These are phyloP conservation scores for Suillus cothurnatus DNA, from an alignment of 768 basidiomycete genomes.

Conservation along the genomic window DNA sequence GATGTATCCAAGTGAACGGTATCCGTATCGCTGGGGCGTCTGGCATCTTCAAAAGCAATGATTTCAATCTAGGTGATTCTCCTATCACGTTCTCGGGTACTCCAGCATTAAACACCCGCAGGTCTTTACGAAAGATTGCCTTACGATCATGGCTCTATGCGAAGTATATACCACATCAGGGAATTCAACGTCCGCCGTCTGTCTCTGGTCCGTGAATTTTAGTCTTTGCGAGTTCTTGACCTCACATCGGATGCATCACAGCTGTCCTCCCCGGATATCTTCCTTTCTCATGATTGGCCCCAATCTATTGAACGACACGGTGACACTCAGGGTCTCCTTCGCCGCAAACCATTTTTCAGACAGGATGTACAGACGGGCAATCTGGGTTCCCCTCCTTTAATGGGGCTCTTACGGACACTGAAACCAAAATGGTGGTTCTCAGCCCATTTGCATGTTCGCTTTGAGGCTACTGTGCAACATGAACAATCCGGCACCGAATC, in stretches of 20 bases:
- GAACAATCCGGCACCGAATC: conserved; percentile 17
- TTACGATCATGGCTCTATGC: conserved; percentile 69
- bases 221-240: neutral
- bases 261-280: conserved; percentile 69
- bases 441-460: conserved; percentile 88
- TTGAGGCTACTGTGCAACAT: conserved; percentile 69
- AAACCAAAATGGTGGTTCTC: conserved; percentile 90
- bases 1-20: conserved; percentile 86
- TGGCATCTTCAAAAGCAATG: conserved; percentile 83
- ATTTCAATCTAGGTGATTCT: conserved; percentile 66
- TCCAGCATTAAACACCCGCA: conserved; percentile 28
- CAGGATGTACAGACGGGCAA: conserved; percentile 65
- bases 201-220: conserved; percentile 55
- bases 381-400: conserved; percentile 87
- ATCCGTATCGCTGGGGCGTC: conserved; percentile 88
- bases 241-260: conserved; percentile 19
- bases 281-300: conserved; percentile 98
- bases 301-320: conserved; percentile 82
- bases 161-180: conserved; percentile 90
- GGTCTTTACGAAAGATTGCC: conserved; percentile 85
- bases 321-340: conserved; percentile 62
- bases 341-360: conserved; percentile 77
- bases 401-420: conserved; percentile 71
- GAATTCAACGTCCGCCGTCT: conserved; percentile 82
- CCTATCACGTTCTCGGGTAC: conserved; percentile 2